phyloP scores from a whole-genome alignment of 306 rosid genomes.

The Herpetospermum pedunculosum region DNA sequence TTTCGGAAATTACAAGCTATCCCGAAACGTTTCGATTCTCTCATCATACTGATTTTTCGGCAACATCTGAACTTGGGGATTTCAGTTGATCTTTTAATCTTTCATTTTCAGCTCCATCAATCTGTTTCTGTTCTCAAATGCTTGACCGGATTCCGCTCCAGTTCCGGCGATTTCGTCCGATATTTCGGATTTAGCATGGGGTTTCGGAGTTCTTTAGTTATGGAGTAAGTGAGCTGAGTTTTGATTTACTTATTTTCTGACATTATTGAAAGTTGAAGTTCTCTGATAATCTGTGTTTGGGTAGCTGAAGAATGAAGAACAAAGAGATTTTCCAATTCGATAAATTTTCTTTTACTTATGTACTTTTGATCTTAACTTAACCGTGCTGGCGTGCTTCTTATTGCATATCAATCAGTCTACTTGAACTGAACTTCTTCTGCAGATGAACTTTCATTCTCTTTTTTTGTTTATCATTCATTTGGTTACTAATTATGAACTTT shows the following conservation, averaged over 20 bases:
- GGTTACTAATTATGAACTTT: background rate
- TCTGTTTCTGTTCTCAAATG: background rate
- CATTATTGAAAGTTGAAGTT: background rate
- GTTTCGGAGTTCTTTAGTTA: background rate
- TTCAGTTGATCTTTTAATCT: background rate
- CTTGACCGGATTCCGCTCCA: background rate
- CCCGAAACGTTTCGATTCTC: background rate
- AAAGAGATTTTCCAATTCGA: background rate
- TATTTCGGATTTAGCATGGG: background rate
- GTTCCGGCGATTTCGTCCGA: background rate
- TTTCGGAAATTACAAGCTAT: background rate
- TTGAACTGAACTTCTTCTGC: background rate
- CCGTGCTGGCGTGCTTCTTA: background rate
- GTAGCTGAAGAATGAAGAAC: background rate
- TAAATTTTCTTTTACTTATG: background rate
- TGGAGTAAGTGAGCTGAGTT: background rate
- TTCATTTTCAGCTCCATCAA: background rate
- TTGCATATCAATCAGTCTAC: background rate
- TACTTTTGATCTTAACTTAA: background rate
- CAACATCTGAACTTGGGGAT: background rate
- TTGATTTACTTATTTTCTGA: background rate
- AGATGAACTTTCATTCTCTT: background rate
- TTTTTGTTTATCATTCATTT: background rate
- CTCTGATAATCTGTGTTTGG: background rate
- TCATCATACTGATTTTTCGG: background rate